These are phyloP conservation scores for Cymbopogon citratus DNA, from an alignment of 176 grass and related monocot species.

Conservation along the genomic window DNA sequence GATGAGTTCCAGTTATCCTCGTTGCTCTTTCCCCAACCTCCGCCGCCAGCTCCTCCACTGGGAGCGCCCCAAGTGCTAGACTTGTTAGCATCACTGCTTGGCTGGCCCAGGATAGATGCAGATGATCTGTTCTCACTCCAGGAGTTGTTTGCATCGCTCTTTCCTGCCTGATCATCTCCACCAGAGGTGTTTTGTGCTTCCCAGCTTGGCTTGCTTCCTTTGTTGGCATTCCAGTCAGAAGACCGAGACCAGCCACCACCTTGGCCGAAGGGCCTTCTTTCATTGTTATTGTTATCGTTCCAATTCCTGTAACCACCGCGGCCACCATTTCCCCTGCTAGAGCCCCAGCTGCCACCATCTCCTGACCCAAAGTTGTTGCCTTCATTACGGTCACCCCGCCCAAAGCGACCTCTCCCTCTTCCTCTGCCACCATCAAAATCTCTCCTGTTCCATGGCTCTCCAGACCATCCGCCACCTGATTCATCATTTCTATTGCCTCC, in stretches of 20 bases:
- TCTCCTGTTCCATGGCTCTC: too few relatives aligned
- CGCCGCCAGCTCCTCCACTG: background rate
- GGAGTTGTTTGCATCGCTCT: slow-evolving; percentile 10
- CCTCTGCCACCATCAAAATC: slow-evolving; percentile 32
- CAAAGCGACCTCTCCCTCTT: too few relatives aligned
- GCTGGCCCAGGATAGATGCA: slow-evolving; percentile 22
- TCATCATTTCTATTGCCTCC: slow-evolving; percentile 30
- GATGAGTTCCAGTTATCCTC: slow-evolving; percentile 29
- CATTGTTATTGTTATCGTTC: background rate
- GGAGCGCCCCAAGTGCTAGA: slow-evolving; percentile 21
- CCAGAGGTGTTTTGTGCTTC: slow-evolving; percentile 13
- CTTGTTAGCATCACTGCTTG: background rate
- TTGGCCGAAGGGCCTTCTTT: slow-evolving; percentile 16
- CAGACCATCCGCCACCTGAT: slow-evolving; percentile 14
- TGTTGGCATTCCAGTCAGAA: slow-evolving; percentile 28
- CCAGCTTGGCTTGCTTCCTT: slow-evolving; percentile 35
- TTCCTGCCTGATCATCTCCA: slow-evolving; percentile 27
- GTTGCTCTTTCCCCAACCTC: slow-evolving; percentile 27
- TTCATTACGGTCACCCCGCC: slow-evolving; percentile 13
- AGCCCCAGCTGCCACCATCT: slow-evolving; percentile 19
- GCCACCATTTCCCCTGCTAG: background rate
- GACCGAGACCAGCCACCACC: slow-evolving; percentile 32
- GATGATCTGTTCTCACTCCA: slow-evolving; percentile 30
- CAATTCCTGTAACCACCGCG: background rate
- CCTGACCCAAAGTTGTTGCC: slow-evolving; percentile 24